Evolutionary conservation across 306 rosid genomes (phyloP).

Genomic region (Trifolium fragiferum): DNA sequence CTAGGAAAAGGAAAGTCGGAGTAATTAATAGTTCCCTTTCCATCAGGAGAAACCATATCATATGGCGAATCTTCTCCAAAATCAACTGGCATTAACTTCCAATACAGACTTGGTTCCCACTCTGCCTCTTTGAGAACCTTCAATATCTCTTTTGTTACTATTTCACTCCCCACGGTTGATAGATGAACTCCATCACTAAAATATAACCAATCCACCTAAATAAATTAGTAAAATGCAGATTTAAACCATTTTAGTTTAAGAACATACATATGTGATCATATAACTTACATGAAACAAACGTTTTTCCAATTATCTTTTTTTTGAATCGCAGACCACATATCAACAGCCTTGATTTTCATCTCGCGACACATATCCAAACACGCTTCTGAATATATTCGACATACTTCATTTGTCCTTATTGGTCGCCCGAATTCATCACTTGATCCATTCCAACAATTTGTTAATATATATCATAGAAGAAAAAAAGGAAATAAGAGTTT

Average conservation of each 20-base stretch:
- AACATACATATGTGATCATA: neutral
- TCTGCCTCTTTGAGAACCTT: constrained; percentile 61
- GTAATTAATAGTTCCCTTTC: constrained; percentile 37
- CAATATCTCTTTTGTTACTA: constrained; percentile 58
- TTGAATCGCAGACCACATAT: constrained; percentile 64
- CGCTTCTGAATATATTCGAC: constrained; percentile 67
- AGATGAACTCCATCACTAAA: constrained; percentile 77
- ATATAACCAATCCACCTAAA: constrained; percentile 16
- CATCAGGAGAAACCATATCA: constrained; percentile 39
- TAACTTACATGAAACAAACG: constrained; percentile 64
- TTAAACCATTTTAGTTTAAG: neutral
- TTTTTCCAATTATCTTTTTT: constrained; percentile 57
- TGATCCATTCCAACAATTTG: constrained; percentile 29
- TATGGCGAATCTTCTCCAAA: constrained; percentile 57
- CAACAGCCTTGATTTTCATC: constrained; percentile 60
- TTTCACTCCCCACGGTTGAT: constrained; percentile 59
- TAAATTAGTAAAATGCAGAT: neutral
- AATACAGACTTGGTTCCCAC: constrained; percentile 69
- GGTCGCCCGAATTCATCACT: neutral
- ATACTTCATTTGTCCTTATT: constrained; percentile 45
- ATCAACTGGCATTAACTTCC: constrained; percentile 55
- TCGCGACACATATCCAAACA: constrained; percentile 61
- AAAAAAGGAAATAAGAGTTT: neutral
- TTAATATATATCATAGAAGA: neutral
- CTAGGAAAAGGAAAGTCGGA: neutral